Evolutionary conservation across 2,329 filamentous ascomycete species (phyloP).

Genomic region (Periconia digitata): DNA sequence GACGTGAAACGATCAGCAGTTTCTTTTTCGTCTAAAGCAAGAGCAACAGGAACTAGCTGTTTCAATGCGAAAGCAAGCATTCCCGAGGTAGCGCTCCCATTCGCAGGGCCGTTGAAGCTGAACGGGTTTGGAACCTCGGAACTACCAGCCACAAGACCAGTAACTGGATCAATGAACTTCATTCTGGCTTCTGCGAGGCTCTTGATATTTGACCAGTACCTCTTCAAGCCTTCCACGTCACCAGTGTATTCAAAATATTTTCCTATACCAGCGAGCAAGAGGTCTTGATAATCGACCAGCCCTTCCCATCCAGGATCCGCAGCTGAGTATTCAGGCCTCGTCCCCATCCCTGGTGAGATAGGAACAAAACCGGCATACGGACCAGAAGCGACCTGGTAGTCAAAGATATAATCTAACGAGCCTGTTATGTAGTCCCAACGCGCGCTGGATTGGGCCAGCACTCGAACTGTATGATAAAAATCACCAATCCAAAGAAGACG

Average conservation of each 20-base stretch:
- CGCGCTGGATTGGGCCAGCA: constrained; percentile 41
- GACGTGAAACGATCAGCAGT: constrained; percentile 22
- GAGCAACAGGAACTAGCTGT: constrained; percentile 28
- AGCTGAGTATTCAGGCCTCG: constrained; percentile 5
- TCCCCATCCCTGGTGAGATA: constrained; percentile 10
- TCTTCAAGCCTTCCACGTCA: constrained; percentile 14
- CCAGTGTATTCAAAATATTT: constrained; percentile 29
- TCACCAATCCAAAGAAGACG: constrained; percentile 48
- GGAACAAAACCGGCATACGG: constrained; percentile 12
- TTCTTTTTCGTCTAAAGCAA: constrained; percentile 29
- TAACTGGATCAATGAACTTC: constrained; percentile 26
- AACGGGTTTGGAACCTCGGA: constrained; percentile 1
- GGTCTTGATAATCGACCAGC: constrained; percentile 35
- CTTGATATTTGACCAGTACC: constrained; percentile 29
- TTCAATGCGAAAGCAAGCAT: constrained; percentile 28
- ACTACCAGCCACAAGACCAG: constrained; percentile 25
- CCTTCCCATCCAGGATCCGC: constrained; percentile 7
- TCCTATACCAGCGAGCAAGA: constrained; percentile 28
- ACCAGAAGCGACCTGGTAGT: constrained; percentile 11
- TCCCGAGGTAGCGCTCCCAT: constrained; percentile 30
- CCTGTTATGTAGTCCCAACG: constrained; percentile 40
- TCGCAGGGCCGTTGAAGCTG: constrained; percentile 31
- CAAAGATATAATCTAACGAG: constrained; percentile 35
- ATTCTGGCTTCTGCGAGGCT: constrained; percentile 18
- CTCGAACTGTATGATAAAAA: constrained; percentile 45